phyloP scores from a whole-genome alignment of 805 yeast genomes.

The Isabelozyma rhagii region DNA sequence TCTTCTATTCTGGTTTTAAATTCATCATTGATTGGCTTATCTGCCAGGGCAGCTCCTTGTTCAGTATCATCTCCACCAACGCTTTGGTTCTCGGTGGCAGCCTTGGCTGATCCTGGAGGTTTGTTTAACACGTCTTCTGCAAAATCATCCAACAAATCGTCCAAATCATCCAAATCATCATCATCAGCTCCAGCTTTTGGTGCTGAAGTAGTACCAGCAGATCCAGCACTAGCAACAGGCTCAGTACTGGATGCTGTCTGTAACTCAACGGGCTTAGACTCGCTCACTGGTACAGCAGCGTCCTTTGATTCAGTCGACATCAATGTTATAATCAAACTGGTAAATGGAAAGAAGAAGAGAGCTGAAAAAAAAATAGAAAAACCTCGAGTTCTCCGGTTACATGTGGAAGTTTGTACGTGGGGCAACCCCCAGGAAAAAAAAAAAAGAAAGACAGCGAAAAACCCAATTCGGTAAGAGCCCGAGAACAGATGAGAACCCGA shows the following conservation, averaged over 20 bases:
- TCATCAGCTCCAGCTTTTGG: conserved; percentile 15
- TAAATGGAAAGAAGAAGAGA: neutral
- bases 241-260: neutral
- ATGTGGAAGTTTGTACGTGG: neutral
- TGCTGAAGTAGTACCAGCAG: neutral
- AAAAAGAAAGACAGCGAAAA: no score
- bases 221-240: neutral
- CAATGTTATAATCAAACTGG: neutral
- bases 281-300: neutral
- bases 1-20: conserved; percentile 35
- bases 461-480: no score
- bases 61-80: conserved; percentile 9
- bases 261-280: neutral
- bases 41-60: conserved; percentile 13
- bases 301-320: neutral
- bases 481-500: no score
- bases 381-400: neutral
- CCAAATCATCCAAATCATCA: conserved; percentile 70
- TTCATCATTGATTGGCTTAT: conserved; percentile 29
- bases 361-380: neutral
- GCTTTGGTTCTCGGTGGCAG: conserved; percentile 13
- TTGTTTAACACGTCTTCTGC: conserved; percentile 64
- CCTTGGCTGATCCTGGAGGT: conserved; percentile 50
- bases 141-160: conserved; percentile 82
- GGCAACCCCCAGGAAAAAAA: neutral